These are phyloP conservation scores for Trametes meyenii DNA, from an alignment of 768 basidiomycete species.

Conservation along the genomic window DNA sequence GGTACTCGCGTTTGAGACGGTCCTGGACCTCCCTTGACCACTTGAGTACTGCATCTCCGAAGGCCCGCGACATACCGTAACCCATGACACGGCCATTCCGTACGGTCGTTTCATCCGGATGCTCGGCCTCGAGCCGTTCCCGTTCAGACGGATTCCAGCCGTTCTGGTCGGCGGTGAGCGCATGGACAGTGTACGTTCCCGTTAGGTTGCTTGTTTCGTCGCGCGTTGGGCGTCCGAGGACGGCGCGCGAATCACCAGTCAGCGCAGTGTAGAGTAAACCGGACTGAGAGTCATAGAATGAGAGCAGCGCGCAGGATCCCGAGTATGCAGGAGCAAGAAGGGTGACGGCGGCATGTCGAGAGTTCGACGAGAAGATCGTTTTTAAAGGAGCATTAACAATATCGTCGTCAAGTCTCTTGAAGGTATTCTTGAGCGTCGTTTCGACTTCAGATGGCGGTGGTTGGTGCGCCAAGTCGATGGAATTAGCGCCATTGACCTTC, in stretches of 20 bases:
- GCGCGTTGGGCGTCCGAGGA: constrained; percentile 47
- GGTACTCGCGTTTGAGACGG: constrained; percentile 38
- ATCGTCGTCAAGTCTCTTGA: constrained; percentile 44
- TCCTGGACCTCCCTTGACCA: constrained; percentile 44
- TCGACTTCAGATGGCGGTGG: constrained; percentile 37
- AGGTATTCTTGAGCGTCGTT: constrained; percentile 40
- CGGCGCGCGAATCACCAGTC: constrained; percentile 52
- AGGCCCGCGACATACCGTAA: constrained; percentile 43
- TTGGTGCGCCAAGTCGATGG: background rate
- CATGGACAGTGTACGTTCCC: constrained; percentile 40
- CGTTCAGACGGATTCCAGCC: constrained; percentile 39
- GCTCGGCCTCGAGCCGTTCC: constrained; percentile 35
- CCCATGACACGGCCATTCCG: constrained; percentile 43
- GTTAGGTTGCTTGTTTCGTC: constrained; percentile 31
- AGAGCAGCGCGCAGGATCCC: constrained; percentile 49
- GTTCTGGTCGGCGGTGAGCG: constrained; percentile 45
- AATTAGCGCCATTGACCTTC: background rate
- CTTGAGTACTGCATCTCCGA: constrained; percentile 49
- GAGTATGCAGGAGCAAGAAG: constrained; percentile 39
- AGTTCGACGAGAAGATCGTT: constrained; percentile 30
- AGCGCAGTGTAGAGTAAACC: constrained; percentile 45
- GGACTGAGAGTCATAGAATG: constrained; percentile 45
- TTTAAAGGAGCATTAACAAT: constrained; percentile 41
- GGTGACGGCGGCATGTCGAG: constrained; percentile 32
- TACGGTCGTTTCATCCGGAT: constrained; percentile 36